Evolutionary conservation across 2,329 filamentous ascomycete species (phyloP), one percentile per base, ranked within the genome.

Genomic region (Simplicillium aogashimaense): DNA sequence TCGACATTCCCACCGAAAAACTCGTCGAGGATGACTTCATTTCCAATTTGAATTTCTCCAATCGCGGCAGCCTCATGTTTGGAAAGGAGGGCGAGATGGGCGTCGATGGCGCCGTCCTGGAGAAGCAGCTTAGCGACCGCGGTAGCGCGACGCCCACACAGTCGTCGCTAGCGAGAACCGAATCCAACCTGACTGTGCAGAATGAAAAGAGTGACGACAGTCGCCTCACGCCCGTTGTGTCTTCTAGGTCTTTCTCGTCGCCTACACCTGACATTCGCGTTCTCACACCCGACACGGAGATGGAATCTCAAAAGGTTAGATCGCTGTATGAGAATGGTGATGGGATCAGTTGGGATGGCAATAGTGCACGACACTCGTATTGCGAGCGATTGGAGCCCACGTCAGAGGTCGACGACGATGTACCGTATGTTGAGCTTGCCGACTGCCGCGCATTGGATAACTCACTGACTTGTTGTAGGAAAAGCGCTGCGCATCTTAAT

Each of bases 221-320:
- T 17, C 30, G 17, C 39, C 42, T 37, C 35, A 33, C 42, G 39
- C 36, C 42, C 29, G 35, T 38, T 16, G 14, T 40, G 29, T n/a
- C 40, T 25, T 35, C 38, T 5, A 31, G 34, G 39, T 35, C 18
- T 40, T 42, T 50, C 58, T 28, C 48, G 61, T 39, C 40, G 16
- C 36, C 37, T 30, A 17, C 37, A 40, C 70, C 72, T 47, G 67
- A 66, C 56, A 71, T 74, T 50, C 67, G 66, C 49, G 58, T 76
- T 53, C 62, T 76, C 56, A 64, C 71, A 50, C 62, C 64, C 56
- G 72, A 76, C 50, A 59, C 70, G 53, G 73, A 78, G 65, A 72
- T 70, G 63, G 74, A 78, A 64, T 78, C 74, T 64, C 72, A 74
- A 72, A 77, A 78, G 69, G 74, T 78, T 70, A 76, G 74, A 69